phyloP scores from a whole-genome alignment of 352 stramenopile species.

The Pythium scleroteichum region DNA sequence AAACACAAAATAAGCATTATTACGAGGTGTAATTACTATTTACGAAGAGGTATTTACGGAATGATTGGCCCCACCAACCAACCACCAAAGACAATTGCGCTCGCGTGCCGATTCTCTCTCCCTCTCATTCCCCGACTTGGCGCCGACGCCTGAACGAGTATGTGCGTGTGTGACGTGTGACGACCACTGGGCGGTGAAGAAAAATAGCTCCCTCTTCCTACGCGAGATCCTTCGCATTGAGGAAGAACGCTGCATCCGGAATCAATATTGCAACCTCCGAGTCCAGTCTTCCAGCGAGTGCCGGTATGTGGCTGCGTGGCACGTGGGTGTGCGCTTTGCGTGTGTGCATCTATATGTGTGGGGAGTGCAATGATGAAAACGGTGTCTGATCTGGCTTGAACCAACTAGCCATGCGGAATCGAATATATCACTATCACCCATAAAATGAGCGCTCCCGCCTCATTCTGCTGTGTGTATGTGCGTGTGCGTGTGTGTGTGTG shows the following conservation, averaged over 20 bases:
- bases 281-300: conserved; percentile 38
- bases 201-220: conserved; percentile 90
- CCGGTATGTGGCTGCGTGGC: conserved; percentile 18
- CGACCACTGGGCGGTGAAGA: conserved; percentile 64
- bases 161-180: conserved; percentile 20
- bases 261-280: conserved; percentile 87
- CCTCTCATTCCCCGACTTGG: conserved; percentile 24
- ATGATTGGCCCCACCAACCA: conserved; percentile 28
- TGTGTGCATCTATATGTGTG: conserved; percentile 29
- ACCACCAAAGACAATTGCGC: conserved; percentile 1
- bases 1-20: neutral
- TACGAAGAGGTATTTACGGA: conserved; percentile 27
- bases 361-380: conserved; percentile 84
- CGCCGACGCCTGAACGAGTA: conserved; percentile 2
- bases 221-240: conserved; percentile 49
- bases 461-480: conserved; percentile 11
- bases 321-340: conserved; percentile 16
- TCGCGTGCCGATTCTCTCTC: neutral
- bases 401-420: conserved; percentile 91
- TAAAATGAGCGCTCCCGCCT: conserved; percentile 85
- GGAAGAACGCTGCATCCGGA: conserved; percentile 88
- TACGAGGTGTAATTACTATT: conserved; percentile 22
- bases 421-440: conserved; percentile 93
- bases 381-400: conserved; percentile 85
- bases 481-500: conserved; percentile 19